Evolutionary conservation across 768 basidiomycete species (phyloP).

Genomic region (Russula abietina): DNA sequence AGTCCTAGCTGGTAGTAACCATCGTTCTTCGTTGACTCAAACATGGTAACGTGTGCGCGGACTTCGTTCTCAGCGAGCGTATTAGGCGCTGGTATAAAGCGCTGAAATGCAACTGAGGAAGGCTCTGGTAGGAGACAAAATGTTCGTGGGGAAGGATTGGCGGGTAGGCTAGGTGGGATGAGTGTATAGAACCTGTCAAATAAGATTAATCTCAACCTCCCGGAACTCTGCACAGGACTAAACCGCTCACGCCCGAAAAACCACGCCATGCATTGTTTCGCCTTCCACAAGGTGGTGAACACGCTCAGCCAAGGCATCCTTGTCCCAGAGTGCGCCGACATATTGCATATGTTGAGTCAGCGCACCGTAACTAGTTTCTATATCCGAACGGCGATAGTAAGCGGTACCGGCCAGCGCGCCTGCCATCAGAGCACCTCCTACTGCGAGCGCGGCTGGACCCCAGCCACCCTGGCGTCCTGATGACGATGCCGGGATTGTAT

Average conservation of each 20-base stretch:
- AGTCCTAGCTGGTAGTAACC: constrained; percentile 87
- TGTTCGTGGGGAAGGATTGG: constrained; percentile 51
- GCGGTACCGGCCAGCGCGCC: constrained; percentile 82
- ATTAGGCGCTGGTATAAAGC: constrained; percentile 65
- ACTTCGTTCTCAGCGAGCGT: constrained; percentile 67
- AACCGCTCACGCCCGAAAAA: constrained; percentile 63
- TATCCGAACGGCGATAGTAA: constrained; percentile 73
- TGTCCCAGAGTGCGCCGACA: constrained; percentile 82
- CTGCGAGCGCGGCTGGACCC: constrained; percentile 63
- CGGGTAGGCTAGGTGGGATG: constrained; percentile 63
- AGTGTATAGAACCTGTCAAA: constrained; percentile 67
- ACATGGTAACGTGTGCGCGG: constrained; percentile 86
- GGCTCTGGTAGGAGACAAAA: constrained; percentile 72
- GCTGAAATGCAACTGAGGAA: constrained; percentile 38
- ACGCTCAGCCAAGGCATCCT: constrained; percentile 51
- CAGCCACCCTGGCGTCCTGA: constrained; percentile 49
- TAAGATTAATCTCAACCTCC: constrained; percentile 1
- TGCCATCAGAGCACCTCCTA: constrained; percentile 70
- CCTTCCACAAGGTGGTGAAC: constrained; percentile 56
- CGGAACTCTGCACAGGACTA: not conserved
- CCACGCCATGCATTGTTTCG: constrained; percentile 54
- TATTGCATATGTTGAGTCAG: constrained; percentile 87
- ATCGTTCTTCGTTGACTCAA: constrained; percentile 72
- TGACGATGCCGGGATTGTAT: constrained; percentile 11
- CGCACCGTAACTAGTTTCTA: constrained; percentile 65